A percentile compares a stretch with the other conserved stretches of the same genome.
These are phyloP conservation scores for Ceratocystis huliohia DNA, from an alignment of 2,329 filamentous ascomycete species.

Conservation along the genomic window DNA sequence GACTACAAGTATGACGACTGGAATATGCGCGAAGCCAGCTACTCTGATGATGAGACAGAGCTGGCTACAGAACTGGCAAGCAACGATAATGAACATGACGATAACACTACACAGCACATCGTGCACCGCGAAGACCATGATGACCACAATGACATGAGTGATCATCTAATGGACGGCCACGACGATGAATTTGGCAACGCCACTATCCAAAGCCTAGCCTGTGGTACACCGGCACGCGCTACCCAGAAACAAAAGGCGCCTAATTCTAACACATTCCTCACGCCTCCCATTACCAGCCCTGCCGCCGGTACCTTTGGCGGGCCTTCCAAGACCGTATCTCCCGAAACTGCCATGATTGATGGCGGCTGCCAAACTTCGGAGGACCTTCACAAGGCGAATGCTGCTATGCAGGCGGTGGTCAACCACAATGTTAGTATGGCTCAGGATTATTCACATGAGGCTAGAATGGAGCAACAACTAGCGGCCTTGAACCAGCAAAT, in stretches of 20 bases:
- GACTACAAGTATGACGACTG: slow-evolving; percentile 17
- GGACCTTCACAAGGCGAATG: slow-evolving; percentile 8
- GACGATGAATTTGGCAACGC: slow-evolving; percentile 36
- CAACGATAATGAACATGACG: slow-evolving; percentile 17
- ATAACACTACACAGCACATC: slow-evolving; percentile 24
- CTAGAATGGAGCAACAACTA: slow-evolving; percentile 35
- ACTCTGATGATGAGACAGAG: slow-evolving; percentile 12
- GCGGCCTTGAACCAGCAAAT: slow-evolving; percentile 38
- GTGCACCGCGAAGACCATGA: slow-evolving; percentile 27
- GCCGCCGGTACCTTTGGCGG: slow-evolving; percentile 22
- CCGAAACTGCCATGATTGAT: not conserved
- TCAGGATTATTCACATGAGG: slow-evolving; percentile 4
- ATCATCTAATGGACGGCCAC: slow-evolving; percentile 24
- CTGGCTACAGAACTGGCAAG: slow-evolving; percentile 13
- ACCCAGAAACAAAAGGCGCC: slow-evolving; percentile 22
- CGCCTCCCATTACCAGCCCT: slow-evolving; percentile 44
- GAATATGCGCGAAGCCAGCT: slow-evolving; percentile 1
- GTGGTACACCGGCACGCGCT: slow-evolving; percentile 38
- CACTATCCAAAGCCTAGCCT: slow-evolving; percentile 38
- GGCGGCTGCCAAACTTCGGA: slow-evolving; percentile 5
- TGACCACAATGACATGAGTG: slow-evolving; percentile 26
- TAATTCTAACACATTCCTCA: slow-evolving; percentile 35
- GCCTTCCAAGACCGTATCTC: not conserved
- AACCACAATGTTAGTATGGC: not conserved
- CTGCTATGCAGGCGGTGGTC: slow-evolving; percentile 9